phyloP scores from a whole-genome alignment of 148 eudicot species.

The Nyssa sinensis region DNA sequence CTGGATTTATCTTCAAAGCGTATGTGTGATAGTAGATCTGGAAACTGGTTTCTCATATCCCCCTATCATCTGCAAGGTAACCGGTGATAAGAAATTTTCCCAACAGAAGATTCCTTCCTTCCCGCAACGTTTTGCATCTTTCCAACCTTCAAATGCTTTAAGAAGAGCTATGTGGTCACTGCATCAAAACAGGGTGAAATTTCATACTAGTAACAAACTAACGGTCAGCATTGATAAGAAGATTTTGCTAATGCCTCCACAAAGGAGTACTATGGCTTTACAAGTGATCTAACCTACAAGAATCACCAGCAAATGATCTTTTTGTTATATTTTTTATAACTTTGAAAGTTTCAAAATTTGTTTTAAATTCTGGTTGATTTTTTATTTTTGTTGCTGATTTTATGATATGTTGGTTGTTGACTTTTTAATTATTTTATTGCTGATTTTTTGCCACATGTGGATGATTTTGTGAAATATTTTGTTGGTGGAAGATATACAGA shows the following conservation, averaged over 20 bases:
- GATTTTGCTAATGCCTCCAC: neutral
- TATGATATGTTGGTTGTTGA: too few species aligned
- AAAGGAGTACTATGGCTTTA: neutral
- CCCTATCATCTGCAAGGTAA: conserved; percentile 89
- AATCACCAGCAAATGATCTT: conserved; percentile 95
- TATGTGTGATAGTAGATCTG: conserved; percentile 75
- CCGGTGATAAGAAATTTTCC: conserved; percentile 86
- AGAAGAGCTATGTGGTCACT: conserved; percentile 99
- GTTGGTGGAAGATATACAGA: too few species aligned
- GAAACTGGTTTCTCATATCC: conserved; percentile 85
- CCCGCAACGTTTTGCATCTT: conserved; percentile 70
- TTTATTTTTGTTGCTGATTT: too few species aligned
- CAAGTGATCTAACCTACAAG: conserved; percentile 63
- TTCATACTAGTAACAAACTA: conserved; percentile 12
- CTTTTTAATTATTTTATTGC: too few species aligned
- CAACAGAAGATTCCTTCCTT: conserved; percentile 74
- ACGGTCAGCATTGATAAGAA: neutral
- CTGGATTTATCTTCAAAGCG: conserved; percentile 90
- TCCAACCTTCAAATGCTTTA: conserved; percentile 97
- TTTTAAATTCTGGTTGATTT: too few species aligned
- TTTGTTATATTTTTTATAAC: too few species aligned
- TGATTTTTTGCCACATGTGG: too few species aligned
- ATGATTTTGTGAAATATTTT: too few species aligned
- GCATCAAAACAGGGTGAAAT: conserved; percentile 26
- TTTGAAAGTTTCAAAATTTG: too few species aligned